phyloP scores from a whole-genome alignment of 139 green algal genomes.

The Gonium pectorale region DNA sequence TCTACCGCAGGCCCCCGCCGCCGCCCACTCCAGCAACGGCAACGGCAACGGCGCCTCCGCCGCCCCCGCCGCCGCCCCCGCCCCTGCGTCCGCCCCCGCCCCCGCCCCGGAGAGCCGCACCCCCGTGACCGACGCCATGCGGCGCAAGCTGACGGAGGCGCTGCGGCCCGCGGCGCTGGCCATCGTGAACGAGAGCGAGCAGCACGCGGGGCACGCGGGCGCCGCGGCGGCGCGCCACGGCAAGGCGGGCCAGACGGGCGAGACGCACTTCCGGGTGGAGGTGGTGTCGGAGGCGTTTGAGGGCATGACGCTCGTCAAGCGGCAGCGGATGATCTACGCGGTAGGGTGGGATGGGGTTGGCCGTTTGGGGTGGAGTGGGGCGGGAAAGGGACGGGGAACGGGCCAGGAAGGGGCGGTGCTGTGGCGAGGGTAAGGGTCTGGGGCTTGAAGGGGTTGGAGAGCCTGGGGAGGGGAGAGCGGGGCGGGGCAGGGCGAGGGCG shows the following conservation, averaged over 20 bases:
- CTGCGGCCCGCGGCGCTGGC: slow-evolving; percentile 40
- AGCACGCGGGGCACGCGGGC: slow-evolving; percentile 54
- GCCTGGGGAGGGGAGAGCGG: not conserved
- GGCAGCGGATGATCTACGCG: slow-evolving; percentile 55
- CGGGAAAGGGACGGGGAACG: not conserved
- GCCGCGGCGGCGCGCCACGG: slow-evolving; percentile 24
- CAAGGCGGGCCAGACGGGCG: slow-evolving; percentile 44
- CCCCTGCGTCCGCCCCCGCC: not conserved
- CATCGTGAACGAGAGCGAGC: slow-evolving; percentile 49
- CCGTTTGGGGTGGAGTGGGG: not conserved
- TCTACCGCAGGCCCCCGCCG: not conserved
- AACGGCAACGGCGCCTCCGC: not conserved
- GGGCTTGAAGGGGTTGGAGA: not conserved
- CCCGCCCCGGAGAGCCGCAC: slow-evolving; percentile 16
- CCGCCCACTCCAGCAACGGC: not conserved
- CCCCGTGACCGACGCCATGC: slow-evolving; percentile 52
- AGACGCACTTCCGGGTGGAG: slow-evolving; percentile 63
- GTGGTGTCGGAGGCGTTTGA: slow-evolving; percentile 53
- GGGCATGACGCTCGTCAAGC: slow-evolving; percentile 51
- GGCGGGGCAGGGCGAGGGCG: not conserved
- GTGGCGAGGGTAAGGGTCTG: too few species aligned
- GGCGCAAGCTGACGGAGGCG: slow-evolving; percentile 49
- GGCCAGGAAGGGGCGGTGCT: too few species aligned
- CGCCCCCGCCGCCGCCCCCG: not conserved
- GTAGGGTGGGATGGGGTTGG: slow-evolving; percentile 13